A percentile compares a stretch with the other conserved stretches of the same genome.
These are phyloP conservation scores for Saturnispora diversa DNA, from an alignment of 805 yeast genomes.

Conservation along the genomic window DNA sequence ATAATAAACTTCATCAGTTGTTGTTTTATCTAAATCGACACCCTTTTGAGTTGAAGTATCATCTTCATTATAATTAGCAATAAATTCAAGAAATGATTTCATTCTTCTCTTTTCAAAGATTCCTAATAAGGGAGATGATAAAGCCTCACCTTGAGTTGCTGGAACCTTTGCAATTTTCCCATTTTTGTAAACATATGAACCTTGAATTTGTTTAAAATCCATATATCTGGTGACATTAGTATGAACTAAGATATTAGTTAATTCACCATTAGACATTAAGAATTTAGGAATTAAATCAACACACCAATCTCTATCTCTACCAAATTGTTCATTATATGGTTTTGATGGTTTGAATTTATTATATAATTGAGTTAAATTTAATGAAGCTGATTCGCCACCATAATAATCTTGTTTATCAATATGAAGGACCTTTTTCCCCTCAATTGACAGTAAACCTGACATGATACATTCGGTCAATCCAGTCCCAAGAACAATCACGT, in stretches of 20 bases:
- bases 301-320: conserved; percentile 96
- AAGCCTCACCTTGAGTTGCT: conserved; percentile 82
- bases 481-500: conserved; percentile 87
- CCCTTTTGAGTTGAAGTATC: conserved; percentile 77
- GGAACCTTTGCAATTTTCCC: conserved; percentile 95
- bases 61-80: conserved; percentile 73
- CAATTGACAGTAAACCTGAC: conserved; percentile 91
- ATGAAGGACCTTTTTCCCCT: conserved; percentile 94
- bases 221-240: conserved; percentile 94
- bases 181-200: conserved; percentile 84
- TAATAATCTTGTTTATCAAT: conserved; percentile 94
- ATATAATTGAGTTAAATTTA: conserved; percentile 66
- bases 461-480: conserved; percentile 97
- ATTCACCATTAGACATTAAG: conserved; percentile 94
- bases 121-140: conserved; percentile 88
- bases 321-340: conserved; percentile 60
- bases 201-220: conserved; percentile 94
- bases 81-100: conserved; percentile 85
- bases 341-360: conserved; percentile 79
- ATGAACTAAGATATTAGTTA: conserved; percentile 89
- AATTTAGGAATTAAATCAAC: conserved; percentile 95
- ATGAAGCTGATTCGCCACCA: conserved; percentile 88
- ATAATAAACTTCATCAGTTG: conserved; percentile 85
- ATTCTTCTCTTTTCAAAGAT: conserved; percentile 92
- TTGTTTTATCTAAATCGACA: conserved; percentile 72